phyloP scores from a whole-genome alignment of 1,284 basidiomycete genomes.

The Rhodotorula sp. region DNA sequence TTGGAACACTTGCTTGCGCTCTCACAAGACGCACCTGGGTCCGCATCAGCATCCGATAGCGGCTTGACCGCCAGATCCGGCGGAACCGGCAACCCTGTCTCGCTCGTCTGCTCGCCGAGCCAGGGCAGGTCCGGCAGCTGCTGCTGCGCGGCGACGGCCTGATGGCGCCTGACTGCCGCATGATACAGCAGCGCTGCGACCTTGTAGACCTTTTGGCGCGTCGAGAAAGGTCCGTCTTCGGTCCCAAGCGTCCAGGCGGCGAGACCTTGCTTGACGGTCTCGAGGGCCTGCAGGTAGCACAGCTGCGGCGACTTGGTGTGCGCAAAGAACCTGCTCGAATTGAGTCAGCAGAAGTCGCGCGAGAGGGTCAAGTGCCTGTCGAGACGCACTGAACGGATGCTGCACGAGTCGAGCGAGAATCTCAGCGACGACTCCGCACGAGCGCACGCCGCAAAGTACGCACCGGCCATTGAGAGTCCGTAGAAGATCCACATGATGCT shows the following conservation, averaged over 20 bases:
- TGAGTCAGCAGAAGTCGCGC: no score
- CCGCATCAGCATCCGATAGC: no score
- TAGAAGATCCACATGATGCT: background rate
- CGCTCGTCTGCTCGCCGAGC: no score
- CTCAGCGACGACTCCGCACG: no score
- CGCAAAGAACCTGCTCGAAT: background rate
- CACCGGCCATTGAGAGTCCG: background rate
- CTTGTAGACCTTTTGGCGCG: background rate
- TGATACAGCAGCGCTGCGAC: background rate
- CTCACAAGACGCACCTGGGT: no score
- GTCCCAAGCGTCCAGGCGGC: background rate
- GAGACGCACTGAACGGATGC: background rate
- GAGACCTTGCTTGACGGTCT: background rate
- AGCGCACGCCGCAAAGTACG: background rate
- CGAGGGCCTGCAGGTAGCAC: background rate
- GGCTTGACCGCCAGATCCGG: no score
- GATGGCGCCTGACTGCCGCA: background rate
- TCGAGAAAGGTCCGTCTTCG: background rate
- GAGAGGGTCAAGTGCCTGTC: no score
- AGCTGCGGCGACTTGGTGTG: background rate
- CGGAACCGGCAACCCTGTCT: no score
- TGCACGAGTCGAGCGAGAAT: background rate
- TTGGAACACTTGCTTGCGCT: no score
- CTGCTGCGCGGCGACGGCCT: background rate
- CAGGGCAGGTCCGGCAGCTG: no score